Percentiles rank a stretch among this genome's conserved stretches.
phyloP scores from a whole-genome alignment of 352 stramenopile genomes.

The Globisporangium iwayamae region DNA sequence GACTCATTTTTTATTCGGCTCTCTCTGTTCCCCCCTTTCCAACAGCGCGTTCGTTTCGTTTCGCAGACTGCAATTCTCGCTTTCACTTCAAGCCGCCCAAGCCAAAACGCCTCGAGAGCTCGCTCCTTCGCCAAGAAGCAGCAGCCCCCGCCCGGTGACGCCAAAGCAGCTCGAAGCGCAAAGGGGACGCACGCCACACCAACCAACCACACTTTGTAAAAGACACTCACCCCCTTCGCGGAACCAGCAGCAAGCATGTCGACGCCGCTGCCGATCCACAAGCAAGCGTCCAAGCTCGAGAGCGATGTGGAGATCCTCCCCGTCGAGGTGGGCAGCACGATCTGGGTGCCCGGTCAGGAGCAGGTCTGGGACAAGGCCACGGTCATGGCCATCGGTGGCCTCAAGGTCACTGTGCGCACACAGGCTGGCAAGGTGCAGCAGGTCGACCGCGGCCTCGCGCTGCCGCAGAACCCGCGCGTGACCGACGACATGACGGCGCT shows the following conservation, averaged over 20 bases:
- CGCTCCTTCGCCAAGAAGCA: not conserved
- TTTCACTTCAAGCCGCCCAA: constrained; percentile 38
- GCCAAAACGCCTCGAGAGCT: not conserved
- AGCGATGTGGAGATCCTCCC: constrained; percentile 65
- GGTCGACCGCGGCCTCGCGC: constrained; percentile 67
- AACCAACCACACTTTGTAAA: not conserved
- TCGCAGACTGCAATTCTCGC: constrained; percentile 14
- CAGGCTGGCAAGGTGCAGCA: constrained; percentile 83
- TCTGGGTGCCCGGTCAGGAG: constrained; percentile 76
- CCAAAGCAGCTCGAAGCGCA: not conserved
- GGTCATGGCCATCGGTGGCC: constrained; percentile 82
- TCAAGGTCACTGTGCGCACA: constrained; percentile 85
- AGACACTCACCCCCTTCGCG: not conserved
- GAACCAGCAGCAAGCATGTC: constrained; percentile 32
- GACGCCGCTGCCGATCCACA: constrained; percentile 61
- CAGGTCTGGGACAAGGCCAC: constrained; percentile 75
- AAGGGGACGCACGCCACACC: constrained; percentile 7
- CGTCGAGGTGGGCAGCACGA: constrained; percentile 61
- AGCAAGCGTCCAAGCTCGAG: constrained; percentile 68
- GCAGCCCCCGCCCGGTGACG: constrained; percentile 3
- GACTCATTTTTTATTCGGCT: not conserved
- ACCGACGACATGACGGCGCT: constrained; percentile 94
- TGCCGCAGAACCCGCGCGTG: constrained; percentile 80
- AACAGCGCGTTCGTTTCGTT: constrained; percentile 13
- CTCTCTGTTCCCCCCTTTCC: constrained; percentile 1